These are phyloP conservation scores for Aspergillus olivimuriae DNA, from an alignment of 495 filamentous ascomycete genomes.

Conservation along the genomic window DNA sequence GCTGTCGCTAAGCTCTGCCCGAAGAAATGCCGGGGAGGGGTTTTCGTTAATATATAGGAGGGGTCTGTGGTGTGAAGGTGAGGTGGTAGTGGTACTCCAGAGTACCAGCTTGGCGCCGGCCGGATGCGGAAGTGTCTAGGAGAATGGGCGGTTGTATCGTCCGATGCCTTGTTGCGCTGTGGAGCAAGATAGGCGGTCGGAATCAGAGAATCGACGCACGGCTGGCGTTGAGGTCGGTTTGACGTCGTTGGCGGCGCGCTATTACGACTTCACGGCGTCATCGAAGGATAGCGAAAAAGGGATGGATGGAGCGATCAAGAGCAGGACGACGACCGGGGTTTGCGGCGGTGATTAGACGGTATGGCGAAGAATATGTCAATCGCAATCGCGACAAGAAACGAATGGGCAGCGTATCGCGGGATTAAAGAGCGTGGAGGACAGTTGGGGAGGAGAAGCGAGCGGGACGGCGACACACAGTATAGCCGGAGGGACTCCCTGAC, in stretches of 20 bases:
- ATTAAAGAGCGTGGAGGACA: conserved; percentile 9
- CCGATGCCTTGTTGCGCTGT: not conserved
- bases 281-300: conserved; percentile 10
- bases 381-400: conserved; percentile 5
- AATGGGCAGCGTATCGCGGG: not conserved
- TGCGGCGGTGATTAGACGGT: not conserved
- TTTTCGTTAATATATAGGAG: conserved; percentile 7
- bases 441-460: conserved; percentile 22
- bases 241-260: not conserved
- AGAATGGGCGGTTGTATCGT: not conserved
- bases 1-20: not conserved
- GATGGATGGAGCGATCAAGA: conserved; percentile 4
- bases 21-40: conserved; percentile 4
- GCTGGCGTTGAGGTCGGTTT: too few relatives aligned
- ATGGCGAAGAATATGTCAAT: conserved; percentile 11
- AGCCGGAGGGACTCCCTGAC: conserved; percentile 18
- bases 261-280: conserved; percentile 14
- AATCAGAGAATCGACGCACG: too few relatives aligned
- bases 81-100: conserved; percentile 28
- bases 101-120: conserved; percentile 32
- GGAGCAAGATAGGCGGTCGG: too few relatives aligned
- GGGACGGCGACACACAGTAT: conserved; percentile 37
- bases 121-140: conserved; percentile 35
- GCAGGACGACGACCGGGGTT: not conserved
- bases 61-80: conserved; percentile 20